A percentile compares a stretch with the other conserved stretches of the same genome.
Evolutionary conservation across 352 stramenopile species (phyloP).

Genomic region (Phytophthora meadii): DNA sequence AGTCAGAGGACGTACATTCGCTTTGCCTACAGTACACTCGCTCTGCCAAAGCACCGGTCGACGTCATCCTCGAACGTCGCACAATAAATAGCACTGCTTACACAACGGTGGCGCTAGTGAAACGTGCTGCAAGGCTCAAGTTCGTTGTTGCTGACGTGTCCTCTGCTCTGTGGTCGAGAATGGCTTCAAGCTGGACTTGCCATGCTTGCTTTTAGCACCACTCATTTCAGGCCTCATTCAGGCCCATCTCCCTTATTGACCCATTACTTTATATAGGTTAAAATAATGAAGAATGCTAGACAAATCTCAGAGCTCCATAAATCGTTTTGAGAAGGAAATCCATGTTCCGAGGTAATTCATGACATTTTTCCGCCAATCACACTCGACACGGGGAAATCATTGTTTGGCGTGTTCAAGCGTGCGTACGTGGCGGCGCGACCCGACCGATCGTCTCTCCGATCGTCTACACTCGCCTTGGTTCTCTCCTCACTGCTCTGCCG

Average conservation of each 20-base stretch:
- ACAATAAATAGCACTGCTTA: constrained; percentile 13
- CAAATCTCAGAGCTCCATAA: neutral
- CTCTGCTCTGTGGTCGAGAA: neutral
- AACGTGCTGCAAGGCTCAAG: neutral
- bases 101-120: neutral
- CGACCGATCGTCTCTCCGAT: neutral
- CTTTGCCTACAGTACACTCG: constrained; percentile 4
- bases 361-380: constrained; percentile 8
- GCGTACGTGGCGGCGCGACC: no score
- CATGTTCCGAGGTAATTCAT: neutral
- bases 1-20: constrained; percentile 10
- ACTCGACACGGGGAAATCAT: constrained; percentile 9
- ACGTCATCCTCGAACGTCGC: constrained; percentile 17
- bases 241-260: constrained; percentile 14
- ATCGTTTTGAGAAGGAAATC: neutral
- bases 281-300: neutral
- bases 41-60: neutral
- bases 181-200: constrained; percentile 11
- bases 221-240: constrained; percentile 9
- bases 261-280: constrained; percentile 5
- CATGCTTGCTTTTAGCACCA: constrained; percentile 20
- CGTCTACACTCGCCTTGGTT: neutral
- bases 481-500: neutral
- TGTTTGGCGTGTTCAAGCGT: neutral
- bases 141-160: neutral